Percentiles rank a stretch among this genome's conserved stretches.
Evolutionary conservation across 164 flowering plant species (phyloP).

Genomic region (grape (Vitis vinifera)): DNA sequence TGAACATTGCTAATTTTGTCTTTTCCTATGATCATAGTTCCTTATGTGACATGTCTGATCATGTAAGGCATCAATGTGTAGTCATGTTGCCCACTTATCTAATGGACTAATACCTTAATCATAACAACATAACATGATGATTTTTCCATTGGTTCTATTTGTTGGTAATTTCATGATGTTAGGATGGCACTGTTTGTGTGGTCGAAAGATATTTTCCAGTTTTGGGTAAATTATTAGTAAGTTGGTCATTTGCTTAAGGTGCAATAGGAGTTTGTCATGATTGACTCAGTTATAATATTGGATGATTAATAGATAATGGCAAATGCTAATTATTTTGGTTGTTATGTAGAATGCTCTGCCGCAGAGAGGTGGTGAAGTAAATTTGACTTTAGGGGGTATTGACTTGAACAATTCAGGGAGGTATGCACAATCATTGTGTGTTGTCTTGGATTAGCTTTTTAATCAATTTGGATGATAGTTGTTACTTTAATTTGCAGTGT

Average conservation of each 20-base stretch:
- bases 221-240: not conserved
- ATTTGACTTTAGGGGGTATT: slow-evolving; percentile 95
- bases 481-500: slow-evolving; percentile 56
- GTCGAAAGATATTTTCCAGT: not conserved
- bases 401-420: slow-evolving; percentile 98
- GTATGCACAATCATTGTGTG: slow-evolving; percentile 34
- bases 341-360: slow-evolving; percentile 80
- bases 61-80: too few species aligned
- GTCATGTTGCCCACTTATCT: not conserved
- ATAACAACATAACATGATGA: not conserved
- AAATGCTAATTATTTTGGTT: slow-evolving; percentile 11
- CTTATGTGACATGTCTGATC: too few species aligned
- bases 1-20: too few species aligned
- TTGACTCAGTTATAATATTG: too few species aligned
- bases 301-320: too few species aligned
- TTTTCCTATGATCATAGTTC: too few species aligned
- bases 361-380: slow-evolving; percentile 96
- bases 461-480: slow-evolving; percentile 9
- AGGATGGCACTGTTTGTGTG: not conserved
- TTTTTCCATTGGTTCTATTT: not conserved
- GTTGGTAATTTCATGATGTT: not conserved
- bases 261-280: not conserved
- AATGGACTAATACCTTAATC: not conserved
- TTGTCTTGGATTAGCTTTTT: slow-evolving; percentile 2
- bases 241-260: not conserved